These are phyloP conservation scores for Beauveria sp. DNA, from an alignment of 2,329 filamentous ascomycete genomes.

Conservation along the genomic window DNA sequence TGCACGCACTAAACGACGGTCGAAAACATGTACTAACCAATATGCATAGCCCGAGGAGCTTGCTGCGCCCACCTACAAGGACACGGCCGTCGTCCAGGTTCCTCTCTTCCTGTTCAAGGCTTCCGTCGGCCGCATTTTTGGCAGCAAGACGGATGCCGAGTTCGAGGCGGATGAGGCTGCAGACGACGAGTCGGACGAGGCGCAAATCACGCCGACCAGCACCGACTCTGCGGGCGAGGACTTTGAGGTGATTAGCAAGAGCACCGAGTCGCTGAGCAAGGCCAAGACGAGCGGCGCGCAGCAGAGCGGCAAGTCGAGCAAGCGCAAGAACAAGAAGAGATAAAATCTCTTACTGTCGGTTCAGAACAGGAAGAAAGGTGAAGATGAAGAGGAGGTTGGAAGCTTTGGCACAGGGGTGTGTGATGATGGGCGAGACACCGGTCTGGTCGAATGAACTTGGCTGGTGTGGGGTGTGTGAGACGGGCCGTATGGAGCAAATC, in stretches of 20 bases:
- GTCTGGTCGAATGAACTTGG: neutral
- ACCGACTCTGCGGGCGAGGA: constrained; percentile 52
- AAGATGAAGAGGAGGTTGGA: neutral
- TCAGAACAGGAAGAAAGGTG: neutral
- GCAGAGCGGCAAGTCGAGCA: constrained; percentile 34
- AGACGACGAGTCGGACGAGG: constrained; percentile 40
- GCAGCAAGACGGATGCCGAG: constrained; percentile 25
- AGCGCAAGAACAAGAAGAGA: constrained; percentile 49
- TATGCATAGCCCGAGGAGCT: constrained; percentile 65
- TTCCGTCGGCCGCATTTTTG: constrained; percentile 44
- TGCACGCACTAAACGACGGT: neutral
- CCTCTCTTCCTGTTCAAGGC: constrained; percentile 65
- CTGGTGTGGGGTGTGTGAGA: neutral
- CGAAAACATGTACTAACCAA: constrained; percentile 16
- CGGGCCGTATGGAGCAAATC: neutral
- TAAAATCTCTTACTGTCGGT: constrained; percentile 22
- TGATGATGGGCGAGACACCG: neutral
- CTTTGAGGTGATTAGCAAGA: constrained; percentile 58
- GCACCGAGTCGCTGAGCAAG: constrained; percentile 45
- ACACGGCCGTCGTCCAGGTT: constrained; percentile 76
- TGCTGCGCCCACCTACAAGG: constrained; percentile 62
- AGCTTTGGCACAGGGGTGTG: neutral
- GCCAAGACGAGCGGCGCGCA: constrained; percentile 43
- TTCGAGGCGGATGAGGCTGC: constrained; percentile 32
- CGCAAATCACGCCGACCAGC: constrained; percentile 42